Base-by-base conservation (phyloP, 306 rosid genomes). In the Fragaria vesca region DNA sequence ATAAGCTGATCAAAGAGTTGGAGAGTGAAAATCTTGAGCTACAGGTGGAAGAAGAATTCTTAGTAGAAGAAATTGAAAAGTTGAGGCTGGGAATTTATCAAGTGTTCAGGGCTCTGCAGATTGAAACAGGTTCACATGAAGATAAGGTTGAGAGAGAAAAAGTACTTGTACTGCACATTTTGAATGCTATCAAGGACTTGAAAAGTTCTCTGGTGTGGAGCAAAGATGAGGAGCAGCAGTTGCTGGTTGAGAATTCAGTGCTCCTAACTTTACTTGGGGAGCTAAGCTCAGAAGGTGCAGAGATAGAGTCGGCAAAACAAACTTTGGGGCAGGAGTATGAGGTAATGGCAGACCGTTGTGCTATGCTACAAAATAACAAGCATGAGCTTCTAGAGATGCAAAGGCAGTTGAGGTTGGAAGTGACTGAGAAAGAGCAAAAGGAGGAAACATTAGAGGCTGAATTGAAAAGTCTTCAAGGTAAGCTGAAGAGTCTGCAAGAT, bases 11-110 rank as follows among this genome's bases (percentile, higher is more conserved):
- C 83, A 82, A 93, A 16, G 99, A 96, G 87, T 84, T 96, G 94
- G 99, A 96, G 86, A 77, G 80, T 58, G 99, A 96, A 86, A 96
- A 93, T 78, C 97, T 96, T 58, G 93, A 88, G 91, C 97, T 93
- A 57, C 98, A 96, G 83, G 88, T 90, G 80, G 99, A 96, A 86
- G 76, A 86, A 42, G 94, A 96, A 79, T 91, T 81, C 85, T 80
- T 96, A 86, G 79, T 91, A 8, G 89, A 88, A 73, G 98, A 96
- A 84, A 86, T 96, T n/a, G 86, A 89, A 79, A 96, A 90, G 85
- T 78, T 87, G 77, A 86, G 89, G 76, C 58, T 83, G 75, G 94
- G 91, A 57, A 63, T 96, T 72, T 86, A 76, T 76, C 84, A 86
- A 81, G 90, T 93, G 79, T 86, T 88, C 47, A 81, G 78, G 65